Evolutionary conservation across 2,329 filamentous ascomycete species (phyloP).

Genomic region (Hyphodiscus sp.): DNA sequence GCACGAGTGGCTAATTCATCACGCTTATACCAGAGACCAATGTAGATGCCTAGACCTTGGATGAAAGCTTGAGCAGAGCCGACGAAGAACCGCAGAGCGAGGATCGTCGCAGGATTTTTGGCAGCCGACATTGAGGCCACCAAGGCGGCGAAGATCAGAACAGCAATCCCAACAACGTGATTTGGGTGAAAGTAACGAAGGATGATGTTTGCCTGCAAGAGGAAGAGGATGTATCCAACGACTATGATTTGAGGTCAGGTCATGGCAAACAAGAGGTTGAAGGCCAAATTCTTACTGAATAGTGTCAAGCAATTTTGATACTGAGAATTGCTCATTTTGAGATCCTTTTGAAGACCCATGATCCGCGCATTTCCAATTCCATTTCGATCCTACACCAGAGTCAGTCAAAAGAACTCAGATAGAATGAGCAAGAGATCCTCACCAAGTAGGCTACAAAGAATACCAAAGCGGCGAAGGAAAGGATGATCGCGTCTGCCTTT

Average conservation of each 20-base stretch:
- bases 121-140: slow-evolving; percentile 9
- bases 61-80: slow-evolving; percentile 9
- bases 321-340: neutral
- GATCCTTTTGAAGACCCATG: neutral
- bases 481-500: slow-evolving; percentile 7
- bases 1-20: slow-evolving; percentile 18
- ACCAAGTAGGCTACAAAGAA: slow-evolving; percentile 13
- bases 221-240: neutral
- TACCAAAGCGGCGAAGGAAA: slow-evolving; percentile 4
- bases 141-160: slow-evolving; percentile 14
- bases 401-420: neutral
- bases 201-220: neutral
- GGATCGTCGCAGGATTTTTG: slow-evolving; percentile 7
- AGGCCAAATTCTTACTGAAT: neutral
- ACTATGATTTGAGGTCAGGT: neutral
- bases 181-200: slow-evolving; percentile 8
- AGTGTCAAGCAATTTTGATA: neutral
- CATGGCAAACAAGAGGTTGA: neutral
- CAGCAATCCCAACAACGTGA: slow-evolving; percentile 5
- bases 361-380: neutral
- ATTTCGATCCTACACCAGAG: neutral
- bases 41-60: slow-evolving; percentile 6
- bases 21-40: slow-evolving; percentile 23
- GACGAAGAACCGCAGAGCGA: slow-evolving; percentile 13
- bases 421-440: neutral